These are phyloP conservation scores for Tarenaya hassleriana DNA, from an alignment of 345 rosid genomes.

Conservation along the genomic window DNA sequence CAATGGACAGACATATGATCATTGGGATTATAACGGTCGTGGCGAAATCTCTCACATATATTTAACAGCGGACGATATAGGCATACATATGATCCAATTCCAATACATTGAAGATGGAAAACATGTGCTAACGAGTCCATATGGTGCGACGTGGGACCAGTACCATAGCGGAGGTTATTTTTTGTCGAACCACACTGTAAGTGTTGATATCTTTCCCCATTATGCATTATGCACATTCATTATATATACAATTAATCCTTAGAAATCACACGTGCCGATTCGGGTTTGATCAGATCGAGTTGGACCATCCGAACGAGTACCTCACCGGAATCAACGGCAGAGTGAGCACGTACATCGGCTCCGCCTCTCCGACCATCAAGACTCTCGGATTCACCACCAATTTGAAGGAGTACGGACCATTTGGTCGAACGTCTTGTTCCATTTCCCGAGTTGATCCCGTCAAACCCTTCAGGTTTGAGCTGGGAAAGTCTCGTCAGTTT, in stretches of 20 bases:
- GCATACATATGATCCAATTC: slow-evolving; percentile 7
- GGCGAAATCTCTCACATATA: slow-evolving; percentile 10
- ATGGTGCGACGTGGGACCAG: too few species aligned
- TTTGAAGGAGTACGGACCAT: slow-evolving; percentile 25
- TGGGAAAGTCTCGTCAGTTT: slow-evolving; percentile 26
- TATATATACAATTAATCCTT: too few species aligned
- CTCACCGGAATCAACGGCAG: background rate
- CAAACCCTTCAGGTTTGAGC: slow-evolving; percentile 13
- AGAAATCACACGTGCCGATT: too few species aligned
- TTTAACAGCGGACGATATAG: background rate
- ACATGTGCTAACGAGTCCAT: background rate
- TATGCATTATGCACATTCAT: too few species aligned
- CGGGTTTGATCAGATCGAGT: slow-evolving; percentile 6
- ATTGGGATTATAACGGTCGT: slow-evolving; percentile 1
- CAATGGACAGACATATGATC: background rate
- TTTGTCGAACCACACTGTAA: too few species aligned
- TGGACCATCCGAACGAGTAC: slow-evolving; percentile 14
- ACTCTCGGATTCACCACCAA: slow-evolving; percentile 26
- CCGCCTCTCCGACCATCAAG: slow-evolving; percentile 26
- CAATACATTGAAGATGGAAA: slow-evolving; percentile 3
- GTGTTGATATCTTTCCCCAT: too few species aligned
- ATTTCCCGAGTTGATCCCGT: too few species aligned
- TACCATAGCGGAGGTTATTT: too few species aligned
- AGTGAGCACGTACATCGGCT: too few species aligned
- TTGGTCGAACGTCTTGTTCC: slow-evolving; percentile 5